Base-by-base conservation (phyloP, 495 filamentous ascomycete genomes). In the Filosporella fistucella region DNA sequence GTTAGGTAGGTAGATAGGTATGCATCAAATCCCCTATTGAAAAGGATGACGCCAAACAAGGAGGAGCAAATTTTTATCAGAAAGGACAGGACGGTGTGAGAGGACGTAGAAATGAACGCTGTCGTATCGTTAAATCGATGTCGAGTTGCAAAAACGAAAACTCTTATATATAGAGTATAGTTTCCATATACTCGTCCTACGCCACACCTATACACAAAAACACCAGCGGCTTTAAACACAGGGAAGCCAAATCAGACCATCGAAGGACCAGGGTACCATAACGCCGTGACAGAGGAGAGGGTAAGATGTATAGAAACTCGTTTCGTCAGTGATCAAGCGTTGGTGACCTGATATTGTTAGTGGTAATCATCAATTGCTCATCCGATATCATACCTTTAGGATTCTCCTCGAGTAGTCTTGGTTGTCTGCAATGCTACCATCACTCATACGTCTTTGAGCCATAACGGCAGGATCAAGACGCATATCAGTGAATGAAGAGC, bases 401-500 rank as follows among this genome's bases (percentile, higher is more conserved):
- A 98, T 95, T 60, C 86, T 85, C 65, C 93, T 80, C 48, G 93
- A 96, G 68, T 96, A 98, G 66, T 97, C 93, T 64, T 94, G 81
- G 68, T 96, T 93, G 63, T 98, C 94, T 56, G 91, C 91, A 62
- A 98, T 97, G 68, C 91, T 96, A 56, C 91, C 93, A 66, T 91
- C 88, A 67, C 93, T 97, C 70, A 91, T 82, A 64, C 93, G 80
- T 60, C 89, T 75, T 55, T 93, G 81, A 47, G 81, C 80, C 83
- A 96, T 87, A 80, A 95, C 86, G 40, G 85, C 81, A 18, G 91
- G 89, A 54, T 98, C 93, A 49, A 96, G 84, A 18, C 94, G 80
- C 35, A 86, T 84, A 64, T 97, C 91, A 9, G 75, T 74, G 71
- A 85, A 81, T 22, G 85, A 84, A 25, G 70, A 68, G 49, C 74